phyloP scores from a whole-genome alignment of 2,329 filamentous ascomycete species.

The Aspergillus neoniger region DNA sequence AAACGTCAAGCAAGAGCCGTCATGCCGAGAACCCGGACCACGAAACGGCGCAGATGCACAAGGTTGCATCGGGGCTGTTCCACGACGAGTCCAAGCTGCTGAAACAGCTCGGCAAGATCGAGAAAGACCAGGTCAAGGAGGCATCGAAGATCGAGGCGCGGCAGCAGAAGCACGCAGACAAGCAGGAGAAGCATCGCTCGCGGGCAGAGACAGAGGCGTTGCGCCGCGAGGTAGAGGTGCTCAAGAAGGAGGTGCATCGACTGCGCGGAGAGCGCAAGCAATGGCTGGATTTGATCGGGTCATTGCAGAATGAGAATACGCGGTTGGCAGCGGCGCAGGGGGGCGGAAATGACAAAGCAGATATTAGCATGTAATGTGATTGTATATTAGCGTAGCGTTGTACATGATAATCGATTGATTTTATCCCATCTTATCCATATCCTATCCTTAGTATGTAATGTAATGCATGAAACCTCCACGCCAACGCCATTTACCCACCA shows the following conservation, averaged over 20 bases:
- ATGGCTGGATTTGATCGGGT: conserved; percentile 54
- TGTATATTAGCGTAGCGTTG: not conserved
- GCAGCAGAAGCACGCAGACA: conserved; percentile 41
- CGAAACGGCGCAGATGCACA: conserved; percentile 31
- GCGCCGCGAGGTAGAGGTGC: conserved; percentile 48
- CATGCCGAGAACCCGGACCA: conserved; percentile 12
- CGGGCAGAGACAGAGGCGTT: conserved; percentile 50
- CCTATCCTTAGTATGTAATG: not conserved
- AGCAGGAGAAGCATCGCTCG: conserved; percentile 47
- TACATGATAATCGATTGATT: not conserved
- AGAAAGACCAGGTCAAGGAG: conserved; percentile 44
- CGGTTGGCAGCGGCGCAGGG: conserved; percentile 34
- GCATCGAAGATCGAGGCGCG: conserved; percentile 42
- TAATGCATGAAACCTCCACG: too few relatives aligned
- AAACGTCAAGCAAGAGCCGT: conserved; percentile 13
- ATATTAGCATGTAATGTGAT: not conserved
- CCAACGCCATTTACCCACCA: too few relatives aligned
- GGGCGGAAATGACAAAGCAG: not conserved
- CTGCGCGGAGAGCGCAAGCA: conserved; percentile 53
- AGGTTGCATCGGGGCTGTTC: conserved; percentile 33
- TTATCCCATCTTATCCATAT: not conserved
- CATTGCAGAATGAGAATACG: conserved; percentile 61
- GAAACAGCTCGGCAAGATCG: conserved; percentile 45
- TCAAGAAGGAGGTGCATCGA: conserved; percentile 52
- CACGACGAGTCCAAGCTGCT: conserved; percentile 39